A percentile compares a stretch with the other conserved stretches of the same genome.
These are phyloP conservation scores for Trichoderma asperelloides DNA, from an alignment of 495 filamentous ascomycete genomes.

Conservation along the genomic window DNA sequence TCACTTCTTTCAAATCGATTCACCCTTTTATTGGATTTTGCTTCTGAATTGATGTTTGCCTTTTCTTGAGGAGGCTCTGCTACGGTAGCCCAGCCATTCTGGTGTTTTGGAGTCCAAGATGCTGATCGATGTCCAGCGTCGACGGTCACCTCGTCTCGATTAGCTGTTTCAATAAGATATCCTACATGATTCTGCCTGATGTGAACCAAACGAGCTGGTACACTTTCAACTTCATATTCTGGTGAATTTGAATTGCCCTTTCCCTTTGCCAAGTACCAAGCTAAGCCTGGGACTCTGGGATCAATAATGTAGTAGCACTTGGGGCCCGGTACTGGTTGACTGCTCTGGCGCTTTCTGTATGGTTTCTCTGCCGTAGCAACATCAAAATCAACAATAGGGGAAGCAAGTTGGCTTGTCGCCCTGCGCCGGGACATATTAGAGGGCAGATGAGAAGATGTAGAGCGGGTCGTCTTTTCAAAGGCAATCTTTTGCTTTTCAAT, in stretches of 20 bases:
- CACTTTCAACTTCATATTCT: background rate
- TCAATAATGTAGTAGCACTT: background rate
- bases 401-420: background rate
- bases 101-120: background rate
- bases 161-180: background rate
- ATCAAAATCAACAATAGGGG: background rate
- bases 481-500: background rate
- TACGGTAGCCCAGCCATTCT: background rate
- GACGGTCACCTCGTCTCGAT: background rate
- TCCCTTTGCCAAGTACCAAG: background rate
- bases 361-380: conserved; percentile 1
- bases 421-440: background rate
- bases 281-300: background rate
- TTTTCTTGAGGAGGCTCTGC: background rate
- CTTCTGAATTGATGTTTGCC: background rate
- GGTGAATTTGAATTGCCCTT: background rate
- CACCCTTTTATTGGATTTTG: background rate
- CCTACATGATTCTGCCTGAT: background rate
- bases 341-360: background rate
- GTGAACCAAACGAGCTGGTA: background rate
- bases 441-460: background rate
- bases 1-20: background rate
- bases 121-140: background rate
- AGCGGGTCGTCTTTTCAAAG: background rate
- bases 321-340: background rate